Conservation (phyloP, 805 yeast genomes). For the Myxozyma vanderwaltii region DNA sequence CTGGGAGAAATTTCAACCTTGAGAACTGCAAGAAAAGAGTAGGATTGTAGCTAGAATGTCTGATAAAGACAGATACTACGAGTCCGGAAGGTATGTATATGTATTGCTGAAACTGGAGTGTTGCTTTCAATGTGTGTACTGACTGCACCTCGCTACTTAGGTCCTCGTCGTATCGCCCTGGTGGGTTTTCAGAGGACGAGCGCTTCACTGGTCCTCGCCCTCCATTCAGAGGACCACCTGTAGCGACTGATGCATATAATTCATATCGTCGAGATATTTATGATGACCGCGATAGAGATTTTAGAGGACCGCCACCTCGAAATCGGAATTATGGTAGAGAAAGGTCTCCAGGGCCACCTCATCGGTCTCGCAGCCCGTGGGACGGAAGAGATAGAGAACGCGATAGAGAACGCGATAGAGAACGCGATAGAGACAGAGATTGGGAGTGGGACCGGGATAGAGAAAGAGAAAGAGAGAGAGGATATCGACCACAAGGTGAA, state of each 20-base stretch:
- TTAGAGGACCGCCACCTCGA: not conserved
- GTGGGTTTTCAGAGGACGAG: slow-evolving; percentile 13
- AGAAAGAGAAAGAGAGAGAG: slow-evolving; percentile 16
- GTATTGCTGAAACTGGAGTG: not conserved
- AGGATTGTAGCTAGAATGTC: slow-evolving; percentile 4
- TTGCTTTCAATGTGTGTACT: not conserved
- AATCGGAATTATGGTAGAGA: slow-evolving; percentile 11
- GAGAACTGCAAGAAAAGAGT: not conserved
- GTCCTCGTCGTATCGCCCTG: slow-evolving; percentile 21
- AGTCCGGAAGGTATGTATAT: slow-evolving; percentile 9
- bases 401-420: slow-evolving; percentile 11
- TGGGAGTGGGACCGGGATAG: slow-evolving; percentile 16
- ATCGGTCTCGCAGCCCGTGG: slow-evolving; percentile 21
- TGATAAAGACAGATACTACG: slow-evolving; percentile 20
- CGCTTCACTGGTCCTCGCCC: slow-evolving; percentile 8
- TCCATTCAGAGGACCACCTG: not conserved
- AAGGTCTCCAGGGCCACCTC: slow-evolving; percentile 12
- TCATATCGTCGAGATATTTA: not conserved
- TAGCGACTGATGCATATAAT: not conserved
- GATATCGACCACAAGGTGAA: slow-evolving; percentile 2
- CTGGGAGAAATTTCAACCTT: not conserved
- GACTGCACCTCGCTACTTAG: not conserved
- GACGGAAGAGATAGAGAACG: slow-evolving; percentile 14
- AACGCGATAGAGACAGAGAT: slow-evolving; percentile 12
- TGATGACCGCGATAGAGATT: slow-evolving; percentile 10